Evolutionary conservation across 768 basidiomycete species (phyloP).

Genomic region (Megacollybia marginata): DNA sequence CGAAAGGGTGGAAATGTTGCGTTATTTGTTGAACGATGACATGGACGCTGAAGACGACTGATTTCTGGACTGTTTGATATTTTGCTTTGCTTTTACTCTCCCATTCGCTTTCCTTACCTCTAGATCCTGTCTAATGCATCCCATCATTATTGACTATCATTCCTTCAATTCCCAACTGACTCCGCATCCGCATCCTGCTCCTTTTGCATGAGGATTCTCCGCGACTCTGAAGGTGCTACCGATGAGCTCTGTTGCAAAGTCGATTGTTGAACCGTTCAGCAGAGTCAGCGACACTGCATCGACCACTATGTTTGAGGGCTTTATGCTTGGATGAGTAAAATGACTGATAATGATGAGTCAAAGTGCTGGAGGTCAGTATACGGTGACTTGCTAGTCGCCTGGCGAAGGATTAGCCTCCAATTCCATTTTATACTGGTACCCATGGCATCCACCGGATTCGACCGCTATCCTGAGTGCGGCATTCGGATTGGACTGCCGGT

Average conservation of each 20-base stretch:
- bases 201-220: constrained; percentile 87
- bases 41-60: background rate
- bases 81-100: constrained; percentile 5
- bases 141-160: constrained; percentile 7
- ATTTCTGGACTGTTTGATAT: background rate
- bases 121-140: background rate
- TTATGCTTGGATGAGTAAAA: constrained; percentile 63
- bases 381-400: constrained; percentile 77
- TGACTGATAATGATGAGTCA: constrained; percentile 33
- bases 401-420: constrained; percentile 52
- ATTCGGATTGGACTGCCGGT: constrained; percentile 51
- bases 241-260: constrained; percentile 91
- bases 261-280: constrained; percentile 82
- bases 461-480: constrained; percentile 77
- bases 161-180: constrained; percentile 89
- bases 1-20: constrained; percentile 51
- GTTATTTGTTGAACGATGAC: constrained; percentile 46
- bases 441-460: constrained; percentile 94
- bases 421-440: constrained; percentile 93
- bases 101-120: too few relatives aligned
- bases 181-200: constrained; percentile 89
- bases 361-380: background rate
- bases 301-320: constrained; percentile 71
- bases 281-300: constrained; percentile 82
- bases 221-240: constrained; percentile 81